These are phyloP conservation scores for Vitis amurensis DNA, from an alignment of 164 flowering plant species.

Conservation along the genomic window DNA sequence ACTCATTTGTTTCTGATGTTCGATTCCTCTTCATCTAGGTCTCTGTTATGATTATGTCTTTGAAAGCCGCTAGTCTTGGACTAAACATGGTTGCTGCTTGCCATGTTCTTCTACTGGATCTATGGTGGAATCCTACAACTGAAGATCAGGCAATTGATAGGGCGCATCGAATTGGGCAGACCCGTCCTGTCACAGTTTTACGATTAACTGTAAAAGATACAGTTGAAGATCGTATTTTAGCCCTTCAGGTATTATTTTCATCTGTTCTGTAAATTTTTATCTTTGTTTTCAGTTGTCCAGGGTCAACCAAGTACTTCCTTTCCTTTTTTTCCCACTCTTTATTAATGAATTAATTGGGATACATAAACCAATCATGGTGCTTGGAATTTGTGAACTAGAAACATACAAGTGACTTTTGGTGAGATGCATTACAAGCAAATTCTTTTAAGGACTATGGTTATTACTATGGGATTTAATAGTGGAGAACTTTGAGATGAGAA, in stretches of 20 bases:
- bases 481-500: too few relatives aligned
- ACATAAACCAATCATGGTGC: too few relatives aligned
- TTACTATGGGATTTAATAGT: too few relatives aligned
- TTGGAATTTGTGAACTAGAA: too few relatives aligned
- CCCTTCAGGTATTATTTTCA: conserved; percentile 65
- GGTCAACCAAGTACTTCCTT: too few relatives aligned
- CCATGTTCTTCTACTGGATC: conserved; percentile 83
- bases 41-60: conserved; percentile 90
- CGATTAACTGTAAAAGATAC: conserved; percentile 89
- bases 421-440: too few relatives aligned
- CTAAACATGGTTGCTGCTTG: conserved; percentile 96
- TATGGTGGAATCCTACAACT: conserved; percentile 98
- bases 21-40: conserved; percentile 42
- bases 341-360: too few relatives aligned
- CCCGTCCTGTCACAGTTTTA: conserved; percentile 84
- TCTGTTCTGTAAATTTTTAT: too few relatives aligned
- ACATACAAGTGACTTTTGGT: too few relatives aligned
- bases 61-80: conserved; percentile 98
- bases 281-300: too few relatives aligned
- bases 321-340: too few relatives aligned
- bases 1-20: conserved; percentile 2
- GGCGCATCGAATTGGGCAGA: conserved; percentile 97
- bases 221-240: conserved; percentile 94
- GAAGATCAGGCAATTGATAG: conserved; percentile 96
- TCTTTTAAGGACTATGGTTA: too few relatives aligned